phyloP scores from a whole-genome alignment of 176 grass and related monocot genomes.

The Carex kokanica region DNA sequence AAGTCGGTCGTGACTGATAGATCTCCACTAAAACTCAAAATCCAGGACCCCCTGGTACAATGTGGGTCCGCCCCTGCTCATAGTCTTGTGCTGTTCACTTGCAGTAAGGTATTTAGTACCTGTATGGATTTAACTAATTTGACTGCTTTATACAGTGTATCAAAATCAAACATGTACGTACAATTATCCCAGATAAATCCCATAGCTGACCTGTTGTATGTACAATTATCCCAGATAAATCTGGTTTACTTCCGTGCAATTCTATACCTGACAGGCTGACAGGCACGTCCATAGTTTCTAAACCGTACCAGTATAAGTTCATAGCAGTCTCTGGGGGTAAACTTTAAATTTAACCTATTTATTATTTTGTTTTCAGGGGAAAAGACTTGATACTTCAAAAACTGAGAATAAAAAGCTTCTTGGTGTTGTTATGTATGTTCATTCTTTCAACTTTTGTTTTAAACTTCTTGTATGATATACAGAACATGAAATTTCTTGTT shows the following conservation, averaged over 20 bases:
- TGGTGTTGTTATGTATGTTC: constrained; percentile 60
- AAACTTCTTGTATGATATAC: background rate
- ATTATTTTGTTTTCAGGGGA: constrained; percentile 43
- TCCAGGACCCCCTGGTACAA: too few species aligned
- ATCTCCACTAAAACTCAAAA: too few species aligned
- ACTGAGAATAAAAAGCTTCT: constrained; percentile 67
- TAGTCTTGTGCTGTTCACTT: background rate
- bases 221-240: too few species aligned
- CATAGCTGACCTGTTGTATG: background rate
- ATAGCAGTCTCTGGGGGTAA: background rate
- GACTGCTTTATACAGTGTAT: too few species aligned
- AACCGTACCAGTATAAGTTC: background rate
- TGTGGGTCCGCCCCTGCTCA: background rate
- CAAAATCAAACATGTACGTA: background rate
- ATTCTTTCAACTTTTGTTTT: background rate
- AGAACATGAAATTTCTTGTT: background rate
- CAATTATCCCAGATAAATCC: background rate
- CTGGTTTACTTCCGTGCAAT: background rate
- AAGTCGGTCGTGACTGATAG: too few species aligned
- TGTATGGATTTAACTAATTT: background rate
- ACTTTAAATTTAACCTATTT: background rate
- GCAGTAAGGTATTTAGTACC: background rate
- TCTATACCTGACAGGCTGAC: background rate
- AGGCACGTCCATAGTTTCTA: background rate
- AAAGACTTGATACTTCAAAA: constrained; percentile 42